These are phyloP conservation scores for Acanthamoeba castellanii DNA, from an alignment of 208 protist genomes.

Conservation along the genomic window DNA sequence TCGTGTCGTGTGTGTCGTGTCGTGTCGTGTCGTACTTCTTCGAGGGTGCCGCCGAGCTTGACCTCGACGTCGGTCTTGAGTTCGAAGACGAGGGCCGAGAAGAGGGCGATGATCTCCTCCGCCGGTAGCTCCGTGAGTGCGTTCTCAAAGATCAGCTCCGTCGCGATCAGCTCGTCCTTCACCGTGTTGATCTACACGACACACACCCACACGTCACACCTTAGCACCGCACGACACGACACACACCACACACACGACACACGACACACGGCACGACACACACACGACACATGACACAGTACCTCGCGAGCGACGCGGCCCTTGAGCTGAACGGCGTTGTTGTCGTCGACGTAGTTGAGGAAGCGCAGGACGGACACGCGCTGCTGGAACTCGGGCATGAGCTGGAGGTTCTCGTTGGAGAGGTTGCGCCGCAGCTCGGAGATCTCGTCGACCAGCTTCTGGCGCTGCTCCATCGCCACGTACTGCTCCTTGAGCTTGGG, in stretches of 20 bases:
- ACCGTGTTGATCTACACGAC: slow-evolving; percentile 76
- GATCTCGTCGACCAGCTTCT: slow-evolving; percentile 64
- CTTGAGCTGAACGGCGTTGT: slow-evolving; percentile 86
- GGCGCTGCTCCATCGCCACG: slow-evolving; percentile 56
- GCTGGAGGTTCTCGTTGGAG: slow-evolving; percentile 77
- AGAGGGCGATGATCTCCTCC: slow-evolving; percentile 86
- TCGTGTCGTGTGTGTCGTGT: background rate
- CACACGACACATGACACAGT: background rate
- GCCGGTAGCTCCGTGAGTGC: slow-evolving; percentile 84
- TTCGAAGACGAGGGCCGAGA: slow-evolving; percentile 88
- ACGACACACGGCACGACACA: background rate
- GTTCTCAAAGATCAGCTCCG: slow-evolving; percentile 92
- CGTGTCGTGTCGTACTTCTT: background rate
- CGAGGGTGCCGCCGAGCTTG: slow-evolving; percentile 70
- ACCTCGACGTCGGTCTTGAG: slow-evolving; percentile 78
- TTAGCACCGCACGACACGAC: too few species aligned
- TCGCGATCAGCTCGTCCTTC: slow-evolving; percentile 89
- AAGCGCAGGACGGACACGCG: slow-evolving; percentile 80
- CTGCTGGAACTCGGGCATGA: slow-evolving; percentile 89
- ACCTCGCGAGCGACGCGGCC: slow-evolving; percentile 87
- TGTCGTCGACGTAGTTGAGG: slow-evolving; percentile 86
- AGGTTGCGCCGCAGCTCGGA: background rate
- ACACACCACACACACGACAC: background rate
- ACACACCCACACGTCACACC: background rate
- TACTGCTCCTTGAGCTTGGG: slow-evolving; percentile 79